Base-by-base conservation (phyloP, 2,329 filamentous ascomycete genomes). In the Aspergillus fumigatiaffinis region DNA sequence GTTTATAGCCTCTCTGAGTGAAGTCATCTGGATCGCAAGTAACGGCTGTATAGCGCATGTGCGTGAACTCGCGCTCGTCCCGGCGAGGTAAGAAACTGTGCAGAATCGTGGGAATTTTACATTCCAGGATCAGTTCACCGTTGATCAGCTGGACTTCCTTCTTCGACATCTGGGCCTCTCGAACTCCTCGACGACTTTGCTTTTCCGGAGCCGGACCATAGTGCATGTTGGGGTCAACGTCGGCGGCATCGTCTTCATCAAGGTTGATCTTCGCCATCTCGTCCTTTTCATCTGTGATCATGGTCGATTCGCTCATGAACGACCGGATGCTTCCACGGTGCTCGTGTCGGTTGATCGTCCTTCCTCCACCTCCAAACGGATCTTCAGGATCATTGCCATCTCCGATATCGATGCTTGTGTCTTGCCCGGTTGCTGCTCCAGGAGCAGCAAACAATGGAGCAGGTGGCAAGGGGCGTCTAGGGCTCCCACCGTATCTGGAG, bases 41-140 rank as follows among this genome's bases (percentile, higher is more conserved):
- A n/a, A 96, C 94, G 9, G 94, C 94, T 0, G 93, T 97, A 73
- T 99, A 99, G 54, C 94, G 88, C 93, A 97, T 97, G 71, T 97
- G 92, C 0, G 94, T 99, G 73, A 99, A 99, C 71, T 99, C 94
- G 61, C 93, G 83, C 73, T 96, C 93, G 71, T 97, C 92, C 58
- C 93, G 86, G 17, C 93, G 86, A 0, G 95, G 95, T 60, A 99
- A 79, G 77, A 99, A 99, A 72, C 92, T 96, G 83, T 97, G 95
- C 44, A 99, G 81, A 65, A 97, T 99, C 0, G 94, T 99, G 0
- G 95, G 94, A 64, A 99, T 99, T 78, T 99, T 99, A 82, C 94
- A 97, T 78, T 99, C 94, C 50, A 99, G 82, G 57, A 99, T 93
- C 53, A 99, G 87, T 76, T 99, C 93, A 70, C 94, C 94, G 71